A percentile compares a stretch with the other conserved stretches of the same genome.
Conservation (phyloP, 2,329 filamentous ascomycete species). For the Exophiala alcalophila region DNA sequence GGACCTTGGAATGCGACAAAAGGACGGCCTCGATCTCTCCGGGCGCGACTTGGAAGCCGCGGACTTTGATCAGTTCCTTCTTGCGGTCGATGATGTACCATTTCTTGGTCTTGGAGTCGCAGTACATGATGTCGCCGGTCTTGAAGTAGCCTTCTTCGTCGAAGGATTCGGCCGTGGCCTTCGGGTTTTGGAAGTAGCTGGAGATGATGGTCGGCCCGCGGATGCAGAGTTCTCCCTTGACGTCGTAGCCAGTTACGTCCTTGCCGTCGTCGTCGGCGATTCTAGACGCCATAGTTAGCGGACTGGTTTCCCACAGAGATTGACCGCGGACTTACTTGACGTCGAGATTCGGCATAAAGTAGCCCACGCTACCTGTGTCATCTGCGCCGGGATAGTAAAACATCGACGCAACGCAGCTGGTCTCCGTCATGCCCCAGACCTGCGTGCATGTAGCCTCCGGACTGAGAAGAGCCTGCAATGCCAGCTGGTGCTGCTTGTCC, state of each 20-base stretch:
- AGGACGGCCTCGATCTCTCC: conserved; percentile 48
- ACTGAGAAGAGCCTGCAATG: conserved; percentile 43
- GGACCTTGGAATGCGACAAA: conserved; percentile 43
- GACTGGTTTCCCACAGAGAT: neutral
- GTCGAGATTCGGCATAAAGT: conserved; percentile 21
- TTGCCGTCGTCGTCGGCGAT: conserved; percentile 57
- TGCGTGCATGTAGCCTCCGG: conserved; percentile 44
- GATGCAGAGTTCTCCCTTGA: conserved; percentile 49
- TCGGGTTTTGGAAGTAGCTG: conserved; percentile 39
- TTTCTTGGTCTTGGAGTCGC: conserved; percentile 59
- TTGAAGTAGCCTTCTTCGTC: conserved; percentile 55
- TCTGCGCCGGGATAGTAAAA: conserved; percentile 20
- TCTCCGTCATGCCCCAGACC: conserved; percentile 58
- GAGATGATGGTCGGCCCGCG: conserved; percentile 39
- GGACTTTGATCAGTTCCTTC: conserved; percentile 30
- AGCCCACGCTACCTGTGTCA: conserved; percentile 23
- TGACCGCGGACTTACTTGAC: conserved; percentile 13
- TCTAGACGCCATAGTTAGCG: conserved; percentile 6
- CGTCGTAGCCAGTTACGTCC: conserved; percentile 53
- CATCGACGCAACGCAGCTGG: conserved; percentile 23
- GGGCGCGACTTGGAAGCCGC: conserved; percentile 47
- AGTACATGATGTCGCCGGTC: conserved; percentile 60
- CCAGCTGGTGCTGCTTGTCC: conserved; percentile 40
- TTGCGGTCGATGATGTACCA: conserved; percentile 62
- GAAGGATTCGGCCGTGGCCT: conserved; percentile 32